These are phyloP conservation scores for Helotiales sp. DNA, from an alignment of 2,329 filamentous ascomycete species.

Conservation along the genomic window DNA sequence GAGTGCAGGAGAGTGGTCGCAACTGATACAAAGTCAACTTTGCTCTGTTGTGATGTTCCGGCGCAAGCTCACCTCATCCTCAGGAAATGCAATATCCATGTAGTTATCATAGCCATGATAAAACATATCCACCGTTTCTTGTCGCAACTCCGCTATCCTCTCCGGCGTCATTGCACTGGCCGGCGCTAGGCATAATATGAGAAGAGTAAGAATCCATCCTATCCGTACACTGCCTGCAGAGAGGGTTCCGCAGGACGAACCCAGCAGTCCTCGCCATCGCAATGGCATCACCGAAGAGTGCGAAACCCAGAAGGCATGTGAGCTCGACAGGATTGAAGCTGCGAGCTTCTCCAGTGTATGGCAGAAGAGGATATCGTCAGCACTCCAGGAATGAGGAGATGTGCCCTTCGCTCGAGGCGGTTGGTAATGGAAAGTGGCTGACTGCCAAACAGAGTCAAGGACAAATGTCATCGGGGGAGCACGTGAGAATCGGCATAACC, in stretches of 20 bases:
- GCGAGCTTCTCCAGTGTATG: background rate
- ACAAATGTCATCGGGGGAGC: background rate
- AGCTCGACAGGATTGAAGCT: constrained; percentile 19
- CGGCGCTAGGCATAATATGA: constrained; percentile 27
- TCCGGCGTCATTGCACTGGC: constrained; percentile 51
- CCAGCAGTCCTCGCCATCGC: constrained; percentile 32
- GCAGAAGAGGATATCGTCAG: background rate
- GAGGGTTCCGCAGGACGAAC: constrained; percentile 24
- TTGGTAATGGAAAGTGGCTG: background rate
- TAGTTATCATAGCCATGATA: constrained; percentile 97
- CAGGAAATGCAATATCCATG: constrained; percentile 89
- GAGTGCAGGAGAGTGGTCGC: constrained; percentile 79
- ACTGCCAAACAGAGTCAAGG: background rate
- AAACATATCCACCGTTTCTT: constrained; percentile 76
- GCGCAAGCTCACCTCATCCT: constrained; percentile 69
- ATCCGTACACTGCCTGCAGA: constrained; percentile 16
- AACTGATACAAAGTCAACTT: constrained; percentile 50
- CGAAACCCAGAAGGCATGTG: constrained; percentile 35
- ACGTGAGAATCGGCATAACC: background rate
- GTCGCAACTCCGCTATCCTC: constrained; percentile 55
- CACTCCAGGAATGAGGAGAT: background rate
- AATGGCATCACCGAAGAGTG: constrained; percentile 37
- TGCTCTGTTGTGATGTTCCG: background rate
- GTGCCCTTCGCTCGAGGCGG: background rate
- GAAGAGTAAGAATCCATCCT: constrained; percentile 28